A percentile compares a stretch with the other conserved stretches of the same genome.
Evolutionary conservation across 148 eudicot genomes (phyloP).

Genomic region (Bassia scoparia): DNA sequence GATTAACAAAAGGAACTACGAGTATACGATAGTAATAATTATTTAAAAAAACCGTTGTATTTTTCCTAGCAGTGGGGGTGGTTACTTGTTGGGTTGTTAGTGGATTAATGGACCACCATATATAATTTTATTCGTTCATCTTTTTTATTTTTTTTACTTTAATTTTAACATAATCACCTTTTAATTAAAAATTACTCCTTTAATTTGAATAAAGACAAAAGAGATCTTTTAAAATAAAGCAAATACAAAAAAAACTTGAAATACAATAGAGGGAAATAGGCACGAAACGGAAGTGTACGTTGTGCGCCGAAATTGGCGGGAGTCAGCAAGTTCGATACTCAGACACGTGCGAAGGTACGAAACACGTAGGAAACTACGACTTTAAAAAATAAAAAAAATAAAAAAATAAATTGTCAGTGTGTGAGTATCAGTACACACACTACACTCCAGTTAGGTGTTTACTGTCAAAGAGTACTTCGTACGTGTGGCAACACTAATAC

Average conservation of each 20-base stretch:
- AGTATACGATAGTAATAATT: not conserved
- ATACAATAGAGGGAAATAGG: not conserved
- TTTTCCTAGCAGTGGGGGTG: constrained; percentile 8
- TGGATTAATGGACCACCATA: constrained; percentile 16
- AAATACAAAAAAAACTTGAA: not conserved
- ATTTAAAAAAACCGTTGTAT: not conserved
- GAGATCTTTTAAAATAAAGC: constrained; percentile 12
- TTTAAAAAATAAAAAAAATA: not conserved
- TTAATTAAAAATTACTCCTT: not conserved
- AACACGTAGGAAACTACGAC: constrained; percentile 19
- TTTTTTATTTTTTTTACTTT: constrained; percentile 5
- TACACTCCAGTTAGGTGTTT: not conserved
- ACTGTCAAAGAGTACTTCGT: not conserved
- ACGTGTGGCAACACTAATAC: not conserved
- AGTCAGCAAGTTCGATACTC: constrained; percentile 2
- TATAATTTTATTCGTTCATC: constrained; percentile 2
- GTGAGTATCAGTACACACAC: not conserved
- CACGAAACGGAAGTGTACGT: constrained; percentile 2
- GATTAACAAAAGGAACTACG: too few relatives aligned
- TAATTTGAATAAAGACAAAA: constrained; percentile 28
- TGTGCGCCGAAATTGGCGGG: constrained; percentile 23
- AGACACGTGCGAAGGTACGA: constrained; percentile 27
- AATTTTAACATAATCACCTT: constrained; percentile 1
- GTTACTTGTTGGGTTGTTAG: constrained; percentile 24
- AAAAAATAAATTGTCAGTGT: not conserved